Conservation (phyloP, 495 filamentous ascomycete species). For the Penicillium lividum region DNA sequence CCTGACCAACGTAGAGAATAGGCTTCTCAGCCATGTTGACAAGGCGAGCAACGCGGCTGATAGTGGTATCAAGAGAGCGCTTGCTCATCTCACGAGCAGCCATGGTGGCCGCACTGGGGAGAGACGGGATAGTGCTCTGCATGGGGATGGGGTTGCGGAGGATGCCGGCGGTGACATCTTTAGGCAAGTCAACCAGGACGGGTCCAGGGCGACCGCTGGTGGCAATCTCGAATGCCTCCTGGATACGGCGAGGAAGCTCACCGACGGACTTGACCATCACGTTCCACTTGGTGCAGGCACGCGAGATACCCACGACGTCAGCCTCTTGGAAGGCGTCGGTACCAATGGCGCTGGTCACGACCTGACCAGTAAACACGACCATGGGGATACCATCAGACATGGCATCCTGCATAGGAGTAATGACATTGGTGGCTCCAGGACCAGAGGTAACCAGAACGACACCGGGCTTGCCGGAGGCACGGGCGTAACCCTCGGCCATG, state of each 20-base stretch:
- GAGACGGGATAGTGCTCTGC: constrained; percentile 55
- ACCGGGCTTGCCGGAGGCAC: constrained; percentile 61
- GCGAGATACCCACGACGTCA: constrained; percentile 61
- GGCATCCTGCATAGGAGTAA: constrained; percentile 65
- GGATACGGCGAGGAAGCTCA: constrained; percentile 59
- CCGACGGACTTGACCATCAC: constrained; percentile 62
- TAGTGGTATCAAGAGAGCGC: constrained; percentile 48
- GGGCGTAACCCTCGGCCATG: constrained; percentile 67
- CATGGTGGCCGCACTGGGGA: constrained; percentile 56
- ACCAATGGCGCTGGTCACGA: constrained; percentile 56
- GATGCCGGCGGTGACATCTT: constrained; percentile 58
- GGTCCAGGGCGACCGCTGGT: constrained; percentile 62
- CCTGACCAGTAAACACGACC: constrained; percentile 65
- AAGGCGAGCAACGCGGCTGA: constrained; percentile 53
- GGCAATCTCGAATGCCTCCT: constrained; percentile 65
- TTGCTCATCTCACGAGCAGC: constrained; percentile 52
- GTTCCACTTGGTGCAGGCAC: constrained; percentile 67
- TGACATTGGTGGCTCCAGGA: constrained; percentile 62
- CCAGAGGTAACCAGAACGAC: constrained; percentile 68
- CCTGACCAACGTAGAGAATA: constrained; percentile 63
- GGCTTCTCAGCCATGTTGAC: constrained; percentile 62
- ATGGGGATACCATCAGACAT: constrained; percentile 63
- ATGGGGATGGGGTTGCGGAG: constrained; percentile 57
- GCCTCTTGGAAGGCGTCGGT: constrained; percentile 67
- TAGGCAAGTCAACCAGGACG: constrained; percentile 62